Percentiles rank a stretch among this genome's conserved stretches.
Evolutionary conservation across 2,329 filamentous ascomycete species (phyloP).

Genomic region (Colletotrichum sojae): DNA sequence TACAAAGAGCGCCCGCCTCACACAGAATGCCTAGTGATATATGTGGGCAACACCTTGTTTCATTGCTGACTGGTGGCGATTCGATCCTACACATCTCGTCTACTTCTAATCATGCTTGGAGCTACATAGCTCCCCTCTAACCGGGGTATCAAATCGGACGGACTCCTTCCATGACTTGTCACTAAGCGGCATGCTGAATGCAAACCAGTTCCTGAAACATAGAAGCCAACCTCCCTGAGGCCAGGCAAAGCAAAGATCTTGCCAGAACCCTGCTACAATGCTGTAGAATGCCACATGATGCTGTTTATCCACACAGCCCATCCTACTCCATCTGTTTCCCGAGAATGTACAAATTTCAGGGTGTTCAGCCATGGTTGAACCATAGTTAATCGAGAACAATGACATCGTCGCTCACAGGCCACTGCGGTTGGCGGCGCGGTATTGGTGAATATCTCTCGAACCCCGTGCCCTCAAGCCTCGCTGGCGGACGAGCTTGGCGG

Average conservation of each 20-base stretch:
- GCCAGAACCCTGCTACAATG: neutral
- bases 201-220: neutral
- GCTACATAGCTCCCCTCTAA: neutral
- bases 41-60: neutral
- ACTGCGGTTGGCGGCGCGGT: slow-evolving; percentile 40
- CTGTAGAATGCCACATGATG: neutral
- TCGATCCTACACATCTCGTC: neutral
- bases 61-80: neutral
- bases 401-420: slow-evolving; percentile 46
- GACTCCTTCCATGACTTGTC: neutral
- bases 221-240: neutral
- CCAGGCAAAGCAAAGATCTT: neutral
- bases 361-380: neutral
- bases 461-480: neutral
- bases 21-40: no score
- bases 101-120: neutral
- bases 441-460: slow-evolving; percentile 40
- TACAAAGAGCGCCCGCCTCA: no score
- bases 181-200: neutral
- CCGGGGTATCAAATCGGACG: neutral
- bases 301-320: neutral
- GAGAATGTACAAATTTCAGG: neutral
- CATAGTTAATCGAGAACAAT: slow-evolving; percentile 50
- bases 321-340: neutral
- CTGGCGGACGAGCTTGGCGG: slow-evolving; percentile 16